Evolutionary conservation across 768 basidiomycete genomes (phyloP).

Genomic region (Suillus spraguei): DNA sequence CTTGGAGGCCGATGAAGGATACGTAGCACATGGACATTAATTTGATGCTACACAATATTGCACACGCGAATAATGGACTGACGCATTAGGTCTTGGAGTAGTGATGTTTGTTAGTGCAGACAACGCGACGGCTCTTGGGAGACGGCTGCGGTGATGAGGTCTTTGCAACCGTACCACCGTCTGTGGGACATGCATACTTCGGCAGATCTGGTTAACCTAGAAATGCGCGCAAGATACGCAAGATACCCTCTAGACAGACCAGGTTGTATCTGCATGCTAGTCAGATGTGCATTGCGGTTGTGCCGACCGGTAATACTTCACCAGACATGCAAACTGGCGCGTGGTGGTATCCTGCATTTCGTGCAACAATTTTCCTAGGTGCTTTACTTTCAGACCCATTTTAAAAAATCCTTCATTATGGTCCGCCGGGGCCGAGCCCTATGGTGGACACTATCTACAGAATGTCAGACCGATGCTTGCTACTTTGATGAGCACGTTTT

Average conservation of each 20-base stretch:
- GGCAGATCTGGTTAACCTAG: conserved; percentile 68
- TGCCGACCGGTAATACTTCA: conserved; percentile 50
- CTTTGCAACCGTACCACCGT: conserved; percentile 64
- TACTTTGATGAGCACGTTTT: conserved; percentile 89
- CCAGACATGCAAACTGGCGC: conserved; percentile 90
- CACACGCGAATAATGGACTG: conserved; percentile 89
- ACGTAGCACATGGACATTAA: conserved; percentile 89
- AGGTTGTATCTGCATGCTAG: conserved; percentile 80
- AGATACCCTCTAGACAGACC: conserved; percentile 96
- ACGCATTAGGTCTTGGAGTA: conserved; percentile 69
- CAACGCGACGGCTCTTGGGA: conserved; percentile 53
- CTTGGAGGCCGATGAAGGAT: conserved; percentile 99
- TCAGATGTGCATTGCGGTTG: conserved; percentile 10
- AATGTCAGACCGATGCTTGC: conserved; percentile 93
- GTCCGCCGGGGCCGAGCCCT: too few species aligned
- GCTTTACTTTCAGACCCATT: conserved; percentile 15
- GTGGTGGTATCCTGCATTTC: conserved; percentile 73
- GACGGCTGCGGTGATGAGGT: conserved; percentile 67
- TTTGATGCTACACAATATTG: conserved; percentile 84
- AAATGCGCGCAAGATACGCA: conserved; percentile 83
- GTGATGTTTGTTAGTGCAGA: conserved; percentile 6
- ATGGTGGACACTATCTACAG: too few species aligned
- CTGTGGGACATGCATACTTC: conserved; percentile 69
- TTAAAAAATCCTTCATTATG: too few species aligned
- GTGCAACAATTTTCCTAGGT: conserved; percentile 82